Percentiles rank a stretch among this genome's conserved stretches.
Evolutionary conservation across 1,284 basidiomycete genomes (phyloP).

Genomic region (Naganishia liquefaciens): DNA sequence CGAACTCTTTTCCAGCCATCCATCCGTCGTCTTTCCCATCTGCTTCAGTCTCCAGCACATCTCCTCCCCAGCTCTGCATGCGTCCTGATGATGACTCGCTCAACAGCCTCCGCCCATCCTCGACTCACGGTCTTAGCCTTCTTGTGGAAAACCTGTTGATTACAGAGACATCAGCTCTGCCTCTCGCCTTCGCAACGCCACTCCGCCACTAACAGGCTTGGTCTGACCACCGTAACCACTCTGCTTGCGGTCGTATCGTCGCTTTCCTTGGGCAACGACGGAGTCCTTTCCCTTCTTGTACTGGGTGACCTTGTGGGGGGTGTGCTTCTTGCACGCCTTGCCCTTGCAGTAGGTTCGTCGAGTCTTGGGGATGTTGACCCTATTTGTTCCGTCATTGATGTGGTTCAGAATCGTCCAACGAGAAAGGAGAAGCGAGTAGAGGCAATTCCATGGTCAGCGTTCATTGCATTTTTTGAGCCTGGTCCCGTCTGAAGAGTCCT

Average conservation of each 20-base stretch:
- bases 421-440: not conserved
- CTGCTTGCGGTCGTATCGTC: constrained; percentile 98
- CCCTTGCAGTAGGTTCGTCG: constrained; percentile 80
- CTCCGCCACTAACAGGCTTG: constrained; percentile 67
- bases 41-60: not conserved
- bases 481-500: not conserved
- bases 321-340: constrained; percentile 98
- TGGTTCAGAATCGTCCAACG: not conserved
- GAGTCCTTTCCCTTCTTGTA: constrained; percentile 99
- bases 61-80: constrained; percentile 1
- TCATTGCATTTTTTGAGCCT: not conserved
- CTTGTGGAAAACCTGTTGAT: constrained; percentile 65
- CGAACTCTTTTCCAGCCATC: not conserved
- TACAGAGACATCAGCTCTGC: not conserved
- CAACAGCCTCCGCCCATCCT: not conserved
- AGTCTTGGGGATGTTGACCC: constrained; percentile 44
- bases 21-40: not conserved
- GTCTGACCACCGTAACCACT: constrained; percentile 99
- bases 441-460: constrained; percentile 17
- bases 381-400: constrained; percentile 20
- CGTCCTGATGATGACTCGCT: constrained; percentile 4
- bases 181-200: constrained; percentile 79
- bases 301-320: constrained; percentile 92
- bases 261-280: constrained; percentile 96
- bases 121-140: constrained; percentile 35